Evolutionary conservation across 768 basidiomycete genomes (phyloP).

Genomic region (Rhodocollybia butyracea): DNA sequence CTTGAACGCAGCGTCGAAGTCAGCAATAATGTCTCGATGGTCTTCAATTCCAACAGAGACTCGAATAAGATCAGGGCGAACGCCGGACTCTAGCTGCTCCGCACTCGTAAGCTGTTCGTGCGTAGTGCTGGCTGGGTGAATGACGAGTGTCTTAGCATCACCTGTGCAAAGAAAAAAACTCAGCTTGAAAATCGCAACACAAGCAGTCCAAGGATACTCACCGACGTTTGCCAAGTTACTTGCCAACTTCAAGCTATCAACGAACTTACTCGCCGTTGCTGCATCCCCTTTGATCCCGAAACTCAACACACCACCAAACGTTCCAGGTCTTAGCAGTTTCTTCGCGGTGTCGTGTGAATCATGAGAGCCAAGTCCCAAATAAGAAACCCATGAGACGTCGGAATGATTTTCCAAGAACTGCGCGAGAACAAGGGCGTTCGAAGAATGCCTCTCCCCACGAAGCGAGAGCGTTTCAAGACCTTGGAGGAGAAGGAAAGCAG

Average conservation of each 20-base stretch:
- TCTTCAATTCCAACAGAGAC: conserved; percentile 45
- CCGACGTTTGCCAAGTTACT: conserved; percentile 34
- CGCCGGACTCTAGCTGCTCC: conserved; percentile 48
- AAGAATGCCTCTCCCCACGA: conserved; percentile 53
- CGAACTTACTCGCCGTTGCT: conserved; percentile 24
- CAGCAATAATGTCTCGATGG: conserved; percentile 43
- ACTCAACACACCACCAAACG: conserved; percentile 34
- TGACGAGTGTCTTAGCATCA: conserved; percentile 60
- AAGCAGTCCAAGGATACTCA: neutral
- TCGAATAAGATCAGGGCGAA: conserved; percentile 55
- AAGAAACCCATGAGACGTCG: conserved; percentile 35
- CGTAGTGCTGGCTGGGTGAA: conserved; percentile 57
- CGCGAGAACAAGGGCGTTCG: conserved; percentile 55
- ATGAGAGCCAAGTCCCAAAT: conserved; percentile 34
- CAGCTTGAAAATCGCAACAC: neutral
- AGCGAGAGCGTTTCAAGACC: conserved; percentile 63
- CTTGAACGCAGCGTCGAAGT: conserved; percentile 39
- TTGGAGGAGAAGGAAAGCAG: conserved; percentile 51
- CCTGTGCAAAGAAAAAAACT: conserved; percentile 15
- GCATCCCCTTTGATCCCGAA: conserved; percentile 36
- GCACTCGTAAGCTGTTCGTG: conserved; percentile 51
- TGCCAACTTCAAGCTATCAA: conserved; percentile 35
- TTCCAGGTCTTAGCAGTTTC: conserved; percentile 21
- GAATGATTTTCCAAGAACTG: conserved; percentile 31
- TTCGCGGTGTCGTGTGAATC: conserved; percentile 30